These are phyloP conservation scores for Sanghuangporus baumii DNA, from an alignment of 1,284 basidiomycete genomes.

Conservation along the genomic window DNA sequence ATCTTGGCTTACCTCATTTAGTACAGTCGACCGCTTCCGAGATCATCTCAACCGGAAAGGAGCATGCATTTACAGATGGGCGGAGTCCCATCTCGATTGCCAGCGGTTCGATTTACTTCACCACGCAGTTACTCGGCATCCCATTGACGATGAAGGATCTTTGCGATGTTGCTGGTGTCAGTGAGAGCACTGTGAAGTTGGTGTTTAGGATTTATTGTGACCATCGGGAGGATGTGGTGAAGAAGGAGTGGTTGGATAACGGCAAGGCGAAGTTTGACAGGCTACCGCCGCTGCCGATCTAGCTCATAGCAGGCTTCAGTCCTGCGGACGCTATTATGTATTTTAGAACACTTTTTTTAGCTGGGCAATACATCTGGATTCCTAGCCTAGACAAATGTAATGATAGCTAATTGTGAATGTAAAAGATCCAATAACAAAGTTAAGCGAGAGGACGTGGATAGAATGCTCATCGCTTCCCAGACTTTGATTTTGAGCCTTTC, in stretches of 20 bases:
- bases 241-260: slow-evolving; percentile 76
- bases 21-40: slow-evolving; percentile 82
- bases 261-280: slow-evolving; percentile 61
- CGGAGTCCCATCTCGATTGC: slow-evolving; percentile 95
- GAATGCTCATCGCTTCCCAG: slow-evolving; percentile 7
- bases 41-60: slow-evolving; percentile 77
- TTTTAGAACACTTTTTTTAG: background rate
- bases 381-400: background rate
- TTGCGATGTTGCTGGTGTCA: slow-evolving; percentile 92
- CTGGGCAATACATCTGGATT: background rate
- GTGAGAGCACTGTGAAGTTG: slow-evolving; percentile 93
- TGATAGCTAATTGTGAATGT: background rate
- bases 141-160: slow-evolving; percentile 80
- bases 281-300: slow-evolving; percentile 27
- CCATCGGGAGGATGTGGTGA: slow-evolving; percentile 69
- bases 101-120: slow-evolving; percentile 93
- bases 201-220: slow-evolving; percentile 71
- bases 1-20: slow-evolving; percentile 81
- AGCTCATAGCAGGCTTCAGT: slow-evolving; percentile 17
- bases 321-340: background rate
- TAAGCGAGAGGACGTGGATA: background rate
- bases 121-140: slow-evolving; percentile 76
- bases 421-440: background rate
- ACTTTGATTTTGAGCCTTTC: slow-evolving; percentile 9
- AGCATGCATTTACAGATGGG: slow-evolving; percentile 87